These are phyloP conservation scores for Saraca asoca DNA, from an alignment of 331 rosid genomes.

Conservation along the genomic window DNA sequence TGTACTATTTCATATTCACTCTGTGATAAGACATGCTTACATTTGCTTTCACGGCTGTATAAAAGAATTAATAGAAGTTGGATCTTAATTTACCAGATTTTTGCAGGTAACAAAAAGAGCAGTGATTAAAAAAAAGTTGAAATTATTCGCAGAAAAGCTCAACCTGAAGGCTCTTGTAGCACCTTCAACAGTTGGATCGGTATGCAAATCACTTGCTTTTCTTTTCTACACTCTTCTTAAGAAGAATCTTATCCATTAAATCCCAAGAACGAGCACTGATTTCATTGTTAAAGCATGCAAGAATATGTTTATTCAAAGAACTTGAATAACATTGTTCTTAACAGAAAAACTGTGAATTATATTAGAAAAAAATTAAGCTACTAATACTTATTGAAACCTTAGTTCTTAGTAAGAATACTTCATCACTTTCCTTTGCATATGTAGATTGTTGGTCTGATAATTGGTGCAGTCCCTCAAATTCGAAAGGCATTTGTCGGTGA, in stretches of 20 bases:
- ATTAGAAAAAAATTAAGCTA: too few relatives aligned
- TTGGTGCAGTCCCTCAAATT: constrained; percentile 1
- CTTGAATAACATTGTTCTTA: too few relatives aligned
- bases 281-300: too few relatives aligned
- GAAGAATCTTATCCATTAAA: too few relatives aligned
- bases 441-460: constrained; percentile 8
- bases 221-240: too few relatives aligned
- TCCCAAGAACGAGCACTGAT: too few relatives aligned
- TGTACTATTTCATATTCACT: not conserved
- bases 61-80: not conserved
- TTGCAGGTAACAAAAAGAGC: constrained; percentile 16
- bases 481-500: constrained; percentile 1
- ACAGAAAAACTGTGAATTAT: too few relatives aligned
- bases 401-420: too few relatives aligned
- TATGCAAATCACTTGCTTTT: constrained; percentile 1
- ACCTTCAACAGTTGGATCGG: constrained; percentile 41
- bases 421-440: not conserved
- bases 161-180: constrained; percentile 33
- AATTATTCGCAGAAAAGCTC: constrained; percentile 11
- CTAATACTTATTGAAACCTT: too few relatives aligned
- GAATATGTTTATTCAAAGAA: too few relatives aligned
- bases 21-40: not conserved
- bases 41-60: too few relatives aligned
- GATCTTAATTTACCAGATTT: not conserved
- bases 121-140: constrained; percentile 1